These are phyloP conservation scores for Arabidopsis lyrata DNA, from an alignment of 441 rosid species.

Conservation along the genomic window DNA sequence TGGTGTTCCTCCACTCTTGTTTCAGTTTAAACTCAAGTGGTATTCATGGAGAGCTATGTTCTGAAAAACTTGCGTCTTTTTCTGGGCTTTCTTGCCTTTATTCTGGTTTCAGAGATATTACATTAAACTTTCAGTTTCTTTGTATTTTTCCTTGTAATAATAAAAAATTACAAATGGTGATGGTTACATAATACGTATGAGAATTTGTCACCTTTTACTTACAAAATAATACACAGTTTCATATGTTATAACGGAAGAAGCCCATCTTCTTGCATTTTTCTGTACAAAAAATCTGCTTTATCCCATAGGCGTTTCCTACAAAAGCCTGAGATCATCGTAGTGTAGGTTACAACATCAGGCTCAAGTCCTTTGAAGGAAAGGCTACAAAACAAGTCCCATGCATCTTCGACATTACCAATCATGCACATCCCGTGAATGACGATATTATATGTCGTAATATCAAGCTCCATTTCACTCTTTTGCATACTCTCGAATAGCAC, in stretches of 20 bases:
- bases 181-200: slow-evolving; percentile 29
- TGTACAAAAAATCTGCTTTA: slow-evolving; percentile 43
- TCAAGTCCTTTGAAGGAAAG: slow-evolving; percentile 26
- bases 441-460: slow-evolving; percentile 38
- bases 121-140: neutral
- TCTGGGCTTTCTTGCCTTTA: neutral
- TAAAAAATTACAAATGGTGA: slow-evolving; percentile 33
- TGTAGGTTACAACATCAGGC: slow-evolving; percentile 41
- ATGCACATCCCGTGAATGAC: slow-evolving; percentile 49
- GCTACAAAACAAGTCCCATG: slow-evolving; percentile 40
- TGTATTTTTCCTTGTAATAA: slow-evolving; percentile 35
- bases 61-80: slow-evolving; percentile 4
- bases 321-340: slow-evolving; percentile 41
- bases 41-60: slow-evolving; percentile 56
- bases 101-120: slow-evolving; percentile 28
- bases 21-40: slow-evolving; percentile 84
- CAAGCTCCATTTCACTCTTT: slow-evolving; percentile 34
- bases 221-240: slow-evolving; percentile 9
- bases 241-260: slow-evolving; percentile 13
- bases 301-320: slow-evolving; percentile 33
- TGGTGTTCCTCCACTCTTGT: slow-evolving; percentile 75
- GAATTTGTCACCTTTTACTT: neutral
- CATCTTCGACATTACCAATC: slow-evolving; percentile 44
- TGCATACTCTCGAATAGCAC: slow-evolving; percentile 27
- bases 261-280: slow-evolving; percentile 46